Evolutionary conservation across 2,329 filamentous ascomycete species (phyloP).

Genomic region (Thelonectria discophora): DNA sequence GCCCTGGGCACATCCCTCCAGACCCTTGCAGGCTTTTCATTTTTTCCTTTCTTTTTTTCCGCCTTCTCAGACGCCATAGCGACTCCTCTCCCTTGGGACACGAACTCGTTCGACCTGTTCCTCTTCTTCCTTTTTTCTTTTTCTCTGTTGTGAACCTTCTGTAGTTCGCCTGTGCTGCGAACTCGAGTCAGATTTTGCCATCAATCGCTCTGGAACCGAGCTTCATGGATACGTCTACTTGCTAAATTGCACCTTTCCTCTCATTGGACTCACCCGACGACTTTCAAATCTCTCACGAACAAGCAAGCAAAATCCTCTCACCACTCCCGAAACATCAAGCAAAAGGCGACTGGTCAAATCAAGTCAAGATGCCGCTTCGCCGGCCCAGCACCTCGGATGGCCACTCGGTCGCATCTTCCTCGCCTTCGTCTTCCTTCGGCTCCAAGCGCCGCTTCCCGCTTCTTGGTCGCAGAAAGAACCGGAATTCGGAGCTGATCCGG

Average conservation of each 20-base stretch:
- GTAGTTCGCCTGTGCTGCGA: not conserved
- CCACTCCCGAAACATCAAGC: not conserved
- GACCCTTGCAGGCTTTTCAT: conserved; percentile 24
- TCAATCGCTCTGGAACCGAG: conserved; percentile 13
- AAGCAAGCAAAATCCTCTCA: conserved; percentile 7
- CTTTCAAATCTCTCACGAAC: conserved; percentile 5
- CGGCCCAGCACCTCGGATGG: conserved; percentile 40
- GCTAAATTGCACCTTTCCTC: conserved; percentile 26
- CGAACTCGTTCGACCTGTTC: not conserved
- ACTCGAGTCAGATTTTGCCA: not conserved
- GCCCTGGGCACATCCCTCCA: conserved; percentile 26
- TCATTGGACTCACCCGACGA: conserved; percentile 3
- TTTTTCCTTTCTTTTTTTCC: conserved; percentile 22
- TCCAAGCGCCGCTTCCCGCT: conserved; percentile 46
- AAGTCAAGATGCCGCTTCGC: conserved; percentile 39
- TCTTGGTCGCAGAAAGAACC: conserved; percentile 41
- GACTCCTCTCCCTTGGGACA: conserved; percentile 6
- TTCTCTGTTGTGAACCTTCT: conserved; percentile 5
- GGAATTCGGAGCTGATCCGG: conserved; percentile 34
- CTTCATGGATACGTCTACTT: conserved; percentile 33
- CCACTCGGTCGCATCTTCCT: conserved; percentile 35
- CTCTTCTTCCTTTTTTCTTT: conserved; percentile 13
- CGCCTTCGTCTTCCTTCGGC: conserved; percentile 37
- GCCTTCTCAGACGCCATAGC: conserved; percentile 8
- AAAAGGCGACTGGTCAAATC: conserved; percentile 16